Conservation (phyloP, 306 rosid species). For the Ormosia semicastrata region DNA sequence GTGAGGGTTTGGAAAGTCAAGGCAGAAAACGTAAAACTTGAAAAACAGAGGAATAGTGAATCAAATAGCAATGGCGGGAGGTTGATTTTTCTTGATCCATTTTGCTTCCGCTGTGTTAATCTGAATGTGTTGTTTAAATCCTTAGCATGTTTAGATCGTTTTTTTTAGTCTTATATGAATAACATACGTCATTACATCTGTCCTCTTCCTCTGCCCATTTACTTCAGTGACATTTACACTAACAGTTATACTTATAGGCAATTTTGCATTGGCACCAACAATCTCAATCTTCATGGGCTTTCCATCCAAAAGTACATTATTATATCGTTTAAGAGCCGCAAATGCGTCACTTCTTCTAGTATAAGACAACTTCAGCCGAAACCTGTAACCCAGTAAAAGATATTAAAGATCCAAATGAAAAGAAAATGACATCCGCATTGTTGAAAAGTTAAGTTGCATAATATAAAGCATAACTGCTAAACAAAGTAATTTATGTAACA, state of each 20-base stretch:
- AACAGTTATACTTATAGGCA: constrained; percentile 58
- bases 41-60: too few species aligned
- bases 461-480: neutral
- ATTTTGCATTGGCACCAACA: constrained; percentile 64
- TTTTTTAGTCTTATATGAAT: too few species aligned
- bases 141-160: too few species aligned
- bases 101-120: too few species aligned
- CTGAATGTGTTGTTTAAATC: too few species aligned
- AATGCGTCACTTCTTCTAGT: constrained; percentile 95
- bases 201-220: constrained; percentile 80
- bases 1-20: too few species aligned
- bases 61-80: too few species aligned
- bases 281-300: constrained; percentile 94
- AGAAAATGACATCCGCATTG: neutral
- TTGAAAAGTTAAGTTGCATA: neutral
- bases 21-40: too few species aligned
- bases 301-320: constrained; percentile 88
- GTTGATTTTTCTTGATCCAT: too few species aligned
- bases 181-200: constrained; percentile 78
- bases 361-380: constrained; percentile 93
- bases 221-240: constrained; percentile 82
- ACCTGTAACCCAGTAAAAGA: constrained; percentile 52
- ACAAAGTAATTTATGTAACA: neutral
- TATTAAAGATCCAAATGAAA: neutral
- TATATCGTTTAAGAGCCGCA: constrained; percentile 86